These are phyloP conservation scores for Suhomyces bolitotheri DNA, from an alignment of 1,139 yeast genomes.

Conservation along the genomic window DNA sequence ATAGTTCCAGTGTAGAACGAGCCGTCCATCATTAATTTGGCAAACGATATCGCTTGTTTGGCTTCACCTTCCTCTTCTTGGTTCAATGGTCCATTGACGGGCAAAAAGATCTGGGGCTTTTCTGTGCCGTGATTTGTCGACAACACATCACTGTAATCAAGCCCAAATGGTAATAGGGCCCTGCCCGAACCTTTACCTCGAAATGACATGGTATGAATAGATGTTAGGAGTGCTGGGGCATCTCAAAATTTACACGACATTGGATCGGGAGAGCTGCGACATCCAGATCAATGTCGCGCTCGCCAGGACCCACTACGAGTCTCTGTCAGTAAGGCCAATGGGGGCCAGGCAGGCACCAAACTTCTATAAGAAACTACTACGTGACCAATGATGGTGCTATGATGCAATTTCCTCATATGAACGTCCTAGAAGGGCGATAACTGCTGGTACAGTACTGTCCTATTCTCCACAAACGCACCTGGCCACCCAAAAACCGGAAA, in stretches of 20 bases:
- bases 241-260: slow-evolving; percentile 4
- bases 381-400: too few species aligned
- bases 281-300: not conserved
- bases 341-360: too few species aligned
- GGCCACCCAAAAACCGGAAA: too few species aligned
- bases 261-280: not conserved
- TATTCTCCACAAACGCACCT: too few species aligned
- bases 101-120: slow-evolving; percentile 49
- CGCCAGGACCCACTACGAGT: too few species aligned
- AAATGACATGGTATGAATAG: slow-evolving; percentile 17
- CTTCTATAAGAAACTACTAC: too few species aligned
- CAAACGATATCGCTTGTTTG: slow-evolving; percentile 61
- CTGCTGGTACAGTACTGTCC: too few species aligned
- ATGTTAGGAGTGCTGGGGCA: too few species aligned
- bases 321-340: too few species aligned
- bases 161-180: slow-evolving; percentile 61
- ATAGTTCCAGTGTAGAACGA: slow-evolving; percentile 73
- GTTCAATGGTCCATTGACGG: slow-evolving; percentile 66
- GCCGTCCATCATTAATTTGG: slow-evolving; percentile 64
- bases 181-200: slow-evolving; percentile 22
- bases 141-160: slow-evolving; percentile 62
- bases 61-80: slow-evolving; percentile 60
- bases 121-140: slow-evolving; percentile 33
- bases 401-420: too few species aligned
- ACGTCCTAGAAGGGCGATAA: too few species aligned